Evolutionary conservation across 1,139 yeast genomes (phyloP), one percentile per base, ranked within the genome.

Genomic region (Debaryomycetaceae sp.): DNA sequence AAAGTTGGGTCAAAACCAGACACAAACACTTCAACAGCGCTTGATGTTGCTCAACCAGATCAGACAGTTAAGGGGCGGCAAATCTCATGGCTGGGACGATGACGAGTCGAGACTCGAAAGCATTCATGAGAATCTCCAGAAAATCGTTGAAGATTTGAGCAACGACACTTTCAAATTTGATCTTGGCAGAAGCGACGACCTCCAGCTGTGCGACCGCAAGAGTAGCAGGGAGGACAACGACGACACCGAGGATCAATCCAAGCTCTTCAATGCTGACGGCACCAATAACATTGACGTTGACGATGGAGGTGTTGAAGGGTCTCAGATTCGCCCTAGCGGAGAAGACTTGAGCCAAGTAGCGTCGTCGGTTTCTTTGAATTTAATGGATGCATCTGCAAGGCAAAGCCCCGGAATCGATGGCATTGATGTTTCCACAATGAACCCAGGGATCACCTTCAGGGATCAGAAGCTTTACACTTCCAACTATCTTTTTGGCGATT

Each of bases 391-490:
- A 5, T 54, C 63, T 1, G 58, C 58, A 3, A 49, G 68, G 33
- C 65, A 61, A 2, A 65, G 68, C 2, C 75, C 73, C 5, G 62
- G 49, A 4, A 48, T 62, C 4, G 71, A 59, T 23, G 71, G 71
- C 1, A 61, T 66, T n/a, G 65, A 63, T 16, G 59, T 58, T 45
- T 65, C 58, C 12, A 58, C 51, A 40, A 65, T 59, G 58, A 71
- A 52, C 39, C 78, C 60, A 3, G 68, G 65, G 1, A 51, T 77
- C 25, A 72, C 82, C 0, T 73, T 75, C 38, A 67, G 86, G 43
- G 78, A 79, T 32, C 54, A 77, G 19, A 75, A 73, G 39, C 61
- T 83, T 4, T 78, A 76, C 48, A 70, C 77, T 2, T 74, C 78
- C 24, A 68, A 67, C 37, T 78, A 78, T 42, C 71, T 56, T 38